These are phyloP conservation scores for Setaria viridis DNA, from an alignment of 202 grass and related monocot species.

Conservation along the genomic window DNA sequence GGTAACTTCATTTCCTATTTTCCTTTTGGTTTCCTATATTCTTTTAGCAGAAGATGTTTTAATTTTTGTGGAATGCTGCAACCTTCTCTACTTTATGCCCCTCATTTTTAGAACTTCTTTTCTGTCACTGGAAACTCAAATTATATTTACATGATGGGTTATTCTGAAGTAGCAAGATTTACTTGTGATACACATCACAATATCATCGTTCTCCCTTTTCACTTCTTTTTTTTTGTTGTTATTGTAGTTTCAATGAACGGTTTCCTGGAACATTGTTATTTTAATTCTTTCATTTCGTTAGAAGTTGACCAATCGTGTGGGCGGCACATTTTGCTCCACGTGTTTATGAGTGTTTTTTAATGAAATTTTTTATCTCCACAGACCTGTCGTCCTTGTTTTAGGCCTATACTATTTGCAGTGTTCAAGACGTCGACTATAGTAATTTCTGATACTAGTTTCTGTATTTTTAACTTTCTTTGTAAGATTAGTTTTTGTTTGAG, in stretches of 20 bases:
- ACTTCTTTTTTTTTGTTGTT: too few species aligned
- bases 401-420: not conserved
- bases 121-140: not conserved
- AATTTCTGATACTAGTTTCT: constrained; percentile 9
- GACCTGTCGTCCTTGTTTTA: constrained; percentile 7
- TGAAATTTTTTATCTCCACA: not conserved
- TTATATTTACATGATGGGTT: constrained; percentile 11
- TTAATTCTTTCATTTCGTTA: not conserved
- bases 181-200: not conserved
- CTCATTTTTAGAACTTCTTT: not conserved
- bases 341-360: not conserved
- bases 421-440: not conserved
- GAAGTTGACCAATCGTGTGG: not conserved
- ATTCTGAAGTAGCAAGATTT: constrained; percentile 5
- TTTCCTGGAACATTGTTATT: not conserved
- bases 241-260: not conserved
- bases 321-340: not conserved
- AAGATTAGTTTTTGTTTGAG: not conserved
- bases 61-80: not conserved
- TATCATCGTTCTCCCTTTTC: not conserved
- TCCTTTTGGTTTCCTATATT: constrained; percentile 11
- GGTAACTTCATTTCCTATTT: constrained; percentile 55
- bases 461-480: not conserved
- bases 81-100: not conserved
- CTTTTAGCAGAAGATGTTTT: constrained; percentile 22